These are phyloP conservation scores for Copromyces sp. DNA, from an alignment of 495 filamentous ascomycete species.

Conservation along the genomic window DNA sequence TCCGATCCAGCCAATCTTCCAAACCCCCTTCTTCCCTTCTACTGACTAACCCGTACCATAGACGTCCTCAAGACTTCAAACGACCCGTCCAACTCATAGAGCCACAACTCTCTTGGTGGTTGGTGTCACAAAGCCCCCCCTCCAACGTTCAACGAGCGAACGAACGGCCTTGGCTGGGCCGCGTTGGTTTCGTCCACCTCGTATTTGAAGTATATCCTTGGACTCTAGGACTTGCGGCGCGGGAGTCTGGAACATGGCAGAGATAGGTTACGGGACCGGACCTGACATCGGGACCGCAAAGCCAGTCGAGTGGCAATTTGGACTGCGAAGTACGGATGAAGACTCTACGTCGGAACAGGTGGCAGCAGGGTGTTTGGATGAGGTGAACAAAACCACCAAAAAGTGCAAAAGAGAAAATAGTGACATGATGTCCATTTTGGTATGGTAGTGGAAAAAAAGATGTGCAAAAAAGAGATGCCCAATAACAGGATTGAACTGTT, in stretches of 20 bases:
- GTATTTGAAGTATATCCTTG: background rate
- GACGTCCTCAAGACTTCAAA: background rate
- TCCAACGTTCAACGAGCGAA: background rate
- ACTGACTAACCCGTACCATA: background rate
- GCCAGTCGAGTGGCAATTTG: background rate
- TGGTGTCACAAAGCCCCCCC: background rate
- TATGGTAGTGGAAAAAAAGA: too few relatives aligned
- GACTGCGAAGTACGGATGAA: background rate
- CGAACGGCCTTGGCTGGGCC: background rate
- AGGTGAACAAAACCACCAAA: background rate
- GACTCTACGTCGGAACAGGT: background rate
- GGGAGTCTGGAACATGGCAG: background rate
- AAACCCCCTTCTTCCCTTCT: background rate
- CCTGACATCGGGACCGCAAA: background rate
- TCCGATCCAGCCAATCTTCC: background rate
- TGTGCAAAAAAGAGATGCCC: background rate
- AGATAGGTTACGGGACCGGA: background rate
- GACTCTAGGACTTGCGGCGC: background rate
- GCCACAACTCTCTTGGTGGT: background rate
- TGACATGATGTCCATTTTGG: too few relatives aligned
- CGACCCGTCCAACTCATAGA: background rate
- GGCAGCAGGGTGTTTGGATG: background rate
- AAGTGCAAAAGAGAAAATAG: too few relatives aligned
- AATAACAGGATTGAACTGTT: background rate
- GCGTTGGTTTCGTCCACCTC: background rate